These are phyloP conservation scores for Tritrichomonas foetus DNA, from an alignment of 208 protist species.

Conservation along the genomic window DNA sequence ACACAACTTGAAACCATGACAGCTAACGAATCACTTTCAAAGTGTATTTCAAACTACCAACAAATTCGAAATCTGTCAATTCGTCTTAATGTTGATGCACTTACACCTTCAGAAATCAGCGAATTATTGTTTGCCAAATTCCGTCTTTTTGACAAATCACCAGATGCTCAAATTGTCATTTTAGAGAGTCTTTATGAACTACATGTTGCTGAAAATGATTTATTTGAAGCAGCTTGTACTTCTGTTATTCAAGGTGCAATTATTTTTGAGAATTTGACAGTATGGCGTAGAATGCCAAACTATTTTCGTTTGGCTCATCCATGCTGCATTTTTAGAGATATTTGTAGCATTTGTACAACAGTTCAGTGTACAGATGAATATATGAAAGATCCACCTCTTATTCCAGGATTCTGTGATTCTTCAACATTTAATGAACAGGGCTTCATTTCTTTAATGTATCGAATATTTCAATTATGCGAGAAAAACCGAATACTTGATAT, in stretches of 20 bases:
- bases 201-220: background rate
- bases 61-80: no score
- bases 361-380: background rate
- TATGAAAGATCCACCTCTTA: background rate
- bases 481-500: background rate
- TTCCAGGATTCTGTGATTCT: background rate
- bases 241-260: background rate
- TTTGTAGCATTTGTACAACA: background rate
- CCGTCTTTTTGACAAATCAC: background rate
- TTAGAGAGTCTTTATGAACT: background rate
- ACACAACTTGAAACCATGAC: no score
- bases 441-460: background rate
- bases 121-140: background rate
- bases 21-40: no score
- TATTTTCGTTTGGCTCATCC: background rate
- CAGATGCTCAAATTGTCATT: background rate
- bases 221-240: background rate
- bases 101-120: background rate
- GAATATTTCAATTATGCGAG: background rate
- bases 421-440: background rate
- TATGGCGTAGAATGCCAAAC: background rate
- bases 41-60: no score
- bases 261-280: background rate
- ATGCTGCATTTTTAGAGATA: background rate
- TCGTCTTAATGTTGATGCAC: no score